Conservation (phyloP, 2,329 filamentous ascomycete species). For the Alternaria gansuensis region DNA sequence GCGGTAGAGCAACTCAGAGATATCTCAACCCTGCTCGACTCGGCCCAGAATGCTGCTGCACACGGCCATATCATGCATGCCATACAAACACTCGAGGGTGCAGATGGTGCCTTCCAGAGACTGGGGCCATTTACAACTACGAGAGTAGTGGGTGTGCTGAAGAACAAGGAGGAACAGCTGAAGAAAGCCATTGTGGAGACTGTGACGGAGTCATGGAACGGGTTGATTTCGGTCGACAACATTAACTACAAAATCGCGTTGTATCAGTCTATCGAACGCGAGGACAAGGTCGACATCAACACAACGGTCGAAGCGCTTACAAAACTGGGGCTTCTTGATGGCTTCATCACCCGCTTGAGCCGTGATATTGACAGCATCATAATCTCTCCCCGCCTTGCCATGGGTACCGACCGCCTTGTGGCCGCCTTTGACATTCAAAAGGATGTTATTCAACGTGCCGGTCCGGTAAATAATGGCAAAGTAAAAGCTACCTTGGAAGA, state of each 20-base stretch:
- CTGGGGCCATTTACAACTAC: slow-evolving; percentile 70
- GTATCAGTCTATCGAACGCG: slow-evolving; percentile 56
- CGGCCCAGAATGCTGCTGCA: slow-evolving; percentile 57
- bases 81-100: slow-evolving; percentile 60
- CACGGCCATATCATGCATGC: slow-evolving; percentile 58
- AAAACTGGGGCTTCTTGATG: slow-evolving; percentile 54
- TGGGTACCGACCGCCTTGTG: slow-evolving; percentile 47
- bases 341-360: slow-evolving; percentile 68
- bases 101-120: slow-evolving; percentile 64
- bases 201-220: slow-evolving; percentile 75
- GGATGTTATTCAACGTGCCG: slow-evolving; percentile 47
- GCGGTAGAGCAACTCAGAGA: slow-evolving; percentile 62
- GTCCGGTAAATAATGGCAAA: slow-evolving; percentile 39
- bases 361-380: slow-evolving; percentile 69
- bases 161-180: slow-evolving; percentile 71
- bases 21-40: slow-evolving; percentile 60
- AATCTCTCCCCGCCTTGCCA: slow-evolving; percentile 65
- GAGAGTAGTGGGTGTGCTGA: slow-evolving; percentile 70
- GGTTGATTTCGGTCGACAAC: slow-evolving; percentile 70
- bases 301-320: slow-evolving; percentile 49
- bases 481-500: slow-evolving; percentile 45
- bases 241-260: slow-evolving; percentile 66
- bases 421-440: slow-evolving; percentile 46
- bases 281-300: slow-evolving; percentile 42
- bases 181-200: slow-evolving; percentile 71